Evolutionary conservation across 441 rosid species (phyloP).

Genomic region (Arabidopsis lyrata): DNA sequence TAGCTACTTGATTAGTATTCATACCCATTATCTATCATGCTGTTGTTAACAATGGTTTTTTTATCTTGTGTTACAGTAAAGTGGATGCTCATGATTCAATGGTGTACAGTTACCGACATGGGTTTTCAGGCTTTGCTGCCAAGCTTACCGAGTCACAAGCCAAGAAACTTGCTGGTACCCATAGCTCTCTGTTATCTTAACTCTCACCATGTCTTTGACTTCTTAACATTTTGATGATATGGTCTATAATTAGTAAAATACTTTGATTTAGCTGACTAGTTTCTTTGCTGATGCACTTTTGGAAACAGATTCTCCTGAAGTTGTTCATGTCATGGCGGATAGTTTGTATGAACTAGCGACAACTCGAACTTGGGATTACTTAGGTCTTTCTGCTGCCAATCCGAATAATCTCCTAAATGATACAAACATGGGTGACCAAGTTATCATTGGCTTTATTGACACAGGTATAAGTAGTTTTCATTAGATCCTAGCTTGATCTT

Average conservation of each 20-base stretch:
- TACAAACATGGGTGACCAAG: constrained; percentile 34
- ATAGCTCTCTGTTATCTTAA: neutral
- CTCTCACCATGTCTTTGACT: neutral
- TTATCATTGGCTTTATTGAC: constrained; percentile 41
- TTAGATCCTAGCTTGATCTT: neutral
- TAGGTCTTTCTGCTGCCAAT: constrained; percentile 32
- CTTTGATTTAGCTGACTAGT: neutral
- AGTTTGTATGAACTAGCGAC: constrained; percentile 30
- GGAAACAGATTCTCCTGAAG: constrained; percentile 42
- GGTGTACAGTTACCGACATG: constrained; percentile 62
- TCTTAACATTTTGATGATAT: neutral
- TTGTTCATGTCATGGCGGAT: constrained; percentile 41
- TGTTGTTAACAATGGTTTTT: neutral
- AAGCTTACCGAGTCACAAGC: constrained; percentile 55
- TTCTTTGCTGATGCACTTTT: neutral
- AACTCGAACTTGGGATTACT: constrained; percentile 44
- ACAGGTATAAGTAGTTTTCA: constrained; percentile 32
- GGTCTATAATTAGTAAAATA: neutral
- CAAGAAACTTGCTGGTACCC: constrained; percentile 51
- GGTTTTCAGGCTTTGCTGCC: constrained; percentile 66
- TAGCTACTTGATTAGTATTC: neutral
- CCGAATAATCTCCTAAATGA: constrained; percentile 33
- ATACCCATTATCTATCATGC: no score
- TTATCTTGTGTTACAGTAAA: constrained; percentile 41
- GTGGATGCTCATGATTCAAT: constrained; percentile 56